Evolutionary conservation across 306 rosid genomes (phyloP).

Genomic region (Gastrolobium bilobum): DNA sequence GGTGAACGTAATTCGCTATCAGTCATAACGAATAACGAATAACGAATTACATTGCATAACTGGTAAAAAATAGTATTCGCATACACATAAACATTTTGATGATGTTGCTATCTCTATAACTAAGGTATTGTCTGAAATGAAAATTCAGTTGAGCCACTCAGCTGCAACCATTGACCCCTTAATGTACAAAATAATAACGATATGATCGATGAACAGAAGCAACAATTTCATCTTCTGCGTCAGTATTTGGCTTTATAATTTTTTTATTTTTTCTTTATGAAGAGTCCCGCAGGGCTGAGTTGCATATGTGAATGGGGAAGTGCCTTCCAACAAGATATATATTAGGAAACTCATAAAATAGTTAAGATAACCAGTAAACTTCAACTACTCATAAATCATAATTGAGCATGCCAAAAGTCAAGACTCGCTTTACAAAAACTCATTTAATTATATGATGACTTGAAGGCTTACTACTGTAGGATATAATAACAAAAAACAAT

Average conservation of each 20-base stretch:
- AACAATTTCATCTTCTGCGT: background rate
- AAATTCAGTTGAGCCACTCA: conserved; percentile 1
- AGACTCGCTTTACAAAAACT: background rate
- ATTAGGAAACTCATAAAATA: background rate
- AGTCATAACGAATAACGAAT: too few relatives aligned
- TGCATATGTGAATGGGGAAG: background rate
- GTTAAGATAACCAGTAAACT: conserved; percentile 2
- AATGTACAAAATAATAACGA: background rate
- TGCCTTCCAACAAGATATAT: conserved; percentile 8
- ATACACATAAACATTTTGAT: too few relatives aligned
- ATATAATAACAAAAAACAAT: background rate
- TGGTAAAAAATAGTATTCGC: too few relatives aligned
- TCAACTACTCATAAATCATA: conserved; percentile 32
- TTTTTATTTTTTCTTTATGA: too few relatives aligned
- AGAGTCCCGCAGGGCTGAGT: background rate
- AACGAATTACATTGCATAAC: too few relatives aligned
- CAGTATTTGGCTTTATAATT: background rate
- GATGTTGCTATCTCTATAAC: background rate
- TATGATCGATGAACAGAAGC: background rate
- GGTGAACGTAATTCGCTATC: too few relatives aligned
- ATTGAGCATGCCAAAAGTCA: conserved; percentile 22
- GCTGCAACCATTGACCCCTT: background rate
- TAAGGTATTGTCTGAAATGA: background rate
- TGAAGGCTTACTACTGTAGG: background rate
- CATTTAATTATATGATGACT: background rate